Base-by-base conservation (phyloP, 2,329 filamentous ascomycete genomes). In the Sarocladium kiliense region DNA sequence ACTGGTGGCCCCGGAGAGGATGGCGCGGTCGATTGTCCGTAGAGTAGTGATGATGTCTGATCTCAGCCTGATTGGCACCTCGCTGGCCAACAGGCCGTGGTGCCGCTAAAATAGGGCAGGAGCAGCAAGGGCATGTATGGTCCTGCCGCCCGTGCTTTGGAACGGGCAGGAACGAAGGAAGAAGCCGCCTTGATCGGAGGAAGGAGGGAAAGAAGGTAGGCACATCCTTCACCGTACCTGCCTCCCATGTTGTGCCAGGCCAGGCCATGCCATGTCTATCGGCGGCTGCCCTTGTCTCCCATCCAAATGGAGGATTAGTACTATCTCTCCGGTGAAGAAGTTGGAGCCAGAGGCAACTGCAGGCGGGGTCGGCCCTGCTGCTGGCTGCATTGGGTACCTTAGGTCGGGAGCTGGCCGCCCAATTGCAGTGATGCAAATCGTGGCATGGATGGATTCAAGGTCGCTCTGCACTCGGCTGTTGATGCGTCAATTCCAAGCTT, bases 401-500 rank as follows among this genome's bases (percentile, higher is more conserved):
- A n/a, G n/a, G 5, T 18, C 25, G 21, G 44, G 3, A n/a, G 6
- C 21, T n/a, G 23, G 21, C 10, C 25, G 19, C 18, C 39, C 39
- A 44, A 44, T 44, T 44, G 39, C 44, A 30, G 4, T 27, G 21
- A 30, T 47, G 41, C 44, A 16, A 30, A 11, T 27, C 44, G n/a
- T 18, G 25, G 44, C 3, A 47, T 30, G 25, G n/a, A 6, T 11
- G 41, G 44, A 30, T 30, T 30, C 25, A 3, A 27, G 5, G 7
- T 11, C 25, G 27, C 44, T 44, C 44, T 30, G 7, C 12, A 12
- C 44, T 47, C 23, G 23, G 44, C 44, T 47, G 44, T 27, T 47
- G 44, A 26, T 27, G 44, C 44, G 44, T 27, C 44, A 47, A 47
- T 47, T 47, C 44, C 44, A 47, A 47, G 44, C 23, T 47, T 47